Evolutionary conservation across 169 alveolate genomes (phyloP), one percentile per base, ranked within the genome.

Genomic region (Plasmodium falciparum): DNA sequence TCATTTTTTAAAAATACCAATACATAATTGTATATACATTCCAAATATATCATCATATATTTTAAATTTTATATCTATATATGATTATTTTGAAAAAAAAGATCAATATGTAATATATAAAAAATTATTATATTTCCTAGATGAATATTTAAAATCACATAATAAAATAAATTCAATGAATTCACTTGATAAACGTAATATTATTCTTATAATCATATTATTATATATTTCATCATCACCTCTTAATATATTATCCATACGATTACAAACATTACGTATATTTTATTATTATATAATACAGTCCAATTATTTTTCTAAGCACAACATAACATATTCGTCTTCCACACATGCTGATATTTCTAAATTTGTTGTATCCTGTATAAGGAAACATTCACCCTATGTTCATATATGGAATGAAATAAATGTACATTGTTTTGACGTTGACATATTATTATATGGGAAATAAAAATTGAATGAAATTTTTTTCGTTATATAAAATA

Each of bases 1-100:
- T 5, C 75, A 78, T 20, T 78, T 78, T 45, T 54, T 65, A 29
- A 69, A 65, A 47, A 50, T 78, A 0, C 78, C 78, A 17, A 49
- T 20, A 61, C 24, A 8, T n/a, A 45, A n/a, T 39, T 73, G 59
- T 22, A 12, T 74, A 54, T 17, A 50, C 22, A 20, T 59, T n/a
- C 50, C 89, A 78, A 78, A 78, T 62, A 66, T 78, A 13, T 58
- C 89, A 45, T 50, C 74, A 33, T 78, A 78, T 58, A 33, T 78
- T 9, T 26, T 78, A 22, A 78, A 78, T 70, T 47, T 78, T 29
- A 11, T 65, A 15, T 59, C 65, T 62, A 20, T 74, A 39, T 58
- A 59, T 26, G 74, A 74, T 2, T 61, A 58, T 45, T 9, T 74
- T 15, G 52, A 50, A 26, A 13, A 24, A 2, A 26, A 74, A 2